Evolutionary conservation across 192 early-diverging fungal species (phyloP).

Genomic region (Gaertneriomyces sp.): DNA sequence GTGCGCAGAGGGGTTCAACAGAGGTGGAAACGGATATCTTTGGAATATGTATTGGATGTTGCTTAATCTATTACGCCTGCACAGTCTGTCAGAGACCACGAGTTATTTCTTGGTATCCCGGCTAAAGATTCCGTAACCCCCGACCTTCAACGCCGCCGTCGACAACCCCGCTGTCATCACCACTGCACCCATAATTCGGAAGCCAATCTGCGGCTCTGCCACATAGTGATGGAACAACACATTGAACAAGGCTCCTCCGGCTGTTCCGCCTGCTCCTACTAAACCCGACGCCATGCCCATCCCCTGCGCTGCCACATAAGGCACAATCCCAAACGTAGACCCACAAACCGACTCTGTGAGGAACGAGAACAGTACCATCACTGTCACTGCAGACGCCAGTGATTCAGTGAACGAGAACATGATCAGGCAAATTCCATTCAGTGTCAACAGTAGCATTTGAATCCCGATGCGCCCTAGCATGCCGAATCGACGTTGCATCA

Average conservation of each 20-base stretch:
- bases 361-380: constrained; percentile 53
- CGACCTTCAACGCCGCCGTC: constrained; percentile 28
- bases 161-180: constrained; percentile 33
- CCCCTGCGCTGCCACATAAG: constrained; percentile 46
- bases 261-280: constrained; percentile 60
- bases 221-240: constrained; percentile 46
- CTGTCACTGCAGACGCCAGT: constrained; percentile 38
- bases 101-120: neutral
- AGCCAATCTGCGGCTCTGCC: constrained; percentile 25
- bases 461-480: constrained; percentile 46
- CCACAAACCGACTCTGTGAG: constrained; percentile 54
- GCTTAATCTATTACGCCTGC: no score
- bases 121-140: constrained; percentile 4
- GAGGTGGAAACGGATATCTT: no score
- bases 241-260: constrained; percentile 58
- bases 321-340: constrained; percentile 59
- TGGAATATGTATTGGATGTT: no score
- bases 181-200: constrained; percentile 47
- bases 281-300: constrained; percentile 53
- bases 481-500: constrained; percentile 27
- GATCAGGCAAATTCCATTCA: constrained; percentile 50
- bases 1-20: no score
- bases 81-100: neutral
- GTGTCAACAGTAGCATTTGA: constrained; percentile 46
- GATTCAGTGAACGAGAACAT: constrained; percentile 38